Percentiles rank a stretch among this genome's conserved stretches.
phyloP scores from a whole-genome alignment of 1,139 yeast genomes.

The Sugiyamaella pinicola region DNA sequence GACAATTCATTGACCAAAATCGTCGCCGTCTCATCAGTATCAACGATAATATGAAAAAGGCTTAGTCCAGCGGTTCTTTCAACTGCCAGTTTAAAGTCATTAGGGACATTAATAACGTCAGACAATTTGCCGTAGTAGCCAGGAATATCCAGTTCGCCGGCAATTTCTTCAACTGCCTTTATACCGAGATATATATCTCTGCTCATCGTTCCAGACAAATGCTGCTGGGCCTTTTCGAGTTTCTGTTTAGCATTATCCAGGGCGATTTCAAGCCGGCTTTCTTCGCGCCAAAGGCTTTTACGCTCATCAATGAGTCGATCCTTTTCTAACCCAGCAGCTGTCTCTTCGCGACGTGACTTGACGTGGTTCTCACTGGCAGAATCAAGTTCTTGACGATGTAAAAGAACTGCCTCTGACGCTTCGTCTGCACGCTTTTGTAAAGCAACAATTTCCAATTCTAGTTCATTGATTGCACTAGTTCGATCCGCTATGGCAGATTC shows the following conservation, averaged over 20 bases:
- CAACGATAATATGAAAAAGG: constrained; percentile 86
- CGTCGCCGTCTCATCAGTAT: constrained; percentile 82
- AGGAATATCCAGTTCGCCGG: constrained; percentile 55
- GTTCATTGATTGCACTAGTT: constrained; percentile 26
- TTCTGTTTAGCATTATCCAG: constrained; percentile 54
- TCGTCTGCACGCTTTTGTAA: constrained; percentile 26
- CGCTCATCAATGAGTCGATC: constrained; percentile 55
- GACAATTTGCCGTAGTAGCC: constrained; percentile 79
- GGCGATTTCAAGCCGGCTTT: constrained; percentile 60
- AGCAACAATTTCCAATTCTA: constrained; percentile 33
- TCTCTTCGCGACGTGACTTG: constrained; percentile 22
- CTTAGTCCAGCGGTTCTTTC: constrained; percentile 90
- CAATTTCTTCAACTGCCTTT: constrained; percentile 62
- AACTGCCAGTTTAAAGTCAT: constrained; percentile 80
- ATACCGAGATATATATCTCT: constrained; percentile 70
- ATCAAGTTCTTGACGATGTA: constrained; percentile 40
- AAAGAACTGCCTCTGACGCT: constrained; percentile 28
- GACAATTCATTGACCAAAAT: constrained; percentile 73
- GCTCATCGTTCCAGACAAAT: constrained; percentile 57
- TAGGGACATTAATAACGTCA: constrained; percentile 76
- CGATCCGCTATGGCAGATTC: constrained; percentile 41
- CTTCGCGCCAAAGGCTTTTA: constrained; percentile 69
- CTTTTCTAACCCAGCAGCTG: constrained; percentile 28
- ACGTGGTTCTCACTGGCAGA: constrained; percentile 40
- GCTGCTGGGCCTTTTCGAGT: constrained; percentile 52